Evolutionary conservation across 345 rosid species (phyloP), one percentile per base, ranked within the genome.

Genomic region (Toxicodendron radicans): DNA sequence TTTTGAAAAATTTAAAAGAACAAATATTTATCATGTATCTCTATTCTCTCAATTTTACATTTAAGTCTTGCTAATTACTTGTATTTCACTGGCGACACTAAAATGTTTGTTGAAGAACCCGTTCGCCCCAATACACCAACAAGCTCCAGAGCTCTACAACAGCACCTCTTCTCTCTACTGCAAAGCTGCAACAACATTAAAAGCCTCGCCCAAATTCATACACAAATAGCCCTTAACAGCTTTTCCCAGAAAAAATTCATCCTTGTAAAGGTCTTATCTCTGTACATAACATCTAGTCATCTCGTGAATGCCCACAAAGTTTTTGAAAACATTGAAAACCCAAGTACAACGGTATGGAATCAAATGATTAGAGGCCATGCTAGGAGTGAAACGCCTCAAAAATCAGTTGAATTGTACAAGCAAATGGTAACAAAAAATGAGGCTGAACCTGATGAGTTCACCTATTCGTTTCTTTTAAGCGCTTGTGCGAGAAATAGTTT

Each of bases 281-380:
- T 79, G 83, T 81, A 80, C 73, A 32, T 68, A 43, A 66, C 76
- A 43, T 68, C 73, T 45, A 59, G 69, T 63, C 48, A 74, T 77
- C 78, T 68, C 32, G 9, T 30, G 32, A 41, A 53, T 11, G 88
- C 82, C 10, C 49, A 13, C 11, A 33, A 59, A 38, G 59, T 77
- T 58, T 81, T 83, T 64, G 62, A 72, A 48, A 52, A 72, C 24
- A 38, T 79, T 20, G 20, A 67, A 24, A 66, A 56, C 62, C 87
- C 87, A 38, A 84, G 79, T 68, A 76, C 86, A 62, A 35, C 85
- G 33, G 7, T 80, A 32, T 87, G 92, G 92, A 89, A 87, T 58
- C 90, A 80, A 79, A 71, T 89, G 62, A 80, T 89, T 73, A 76
- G 82, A 65, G 83, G 89, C 2, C 52, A 77, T 49, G 84, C 80